phyloP scores from a whole-genome alignment of 1,139 yeast species.

The Geotrichum citri-aurantii region DNA sequence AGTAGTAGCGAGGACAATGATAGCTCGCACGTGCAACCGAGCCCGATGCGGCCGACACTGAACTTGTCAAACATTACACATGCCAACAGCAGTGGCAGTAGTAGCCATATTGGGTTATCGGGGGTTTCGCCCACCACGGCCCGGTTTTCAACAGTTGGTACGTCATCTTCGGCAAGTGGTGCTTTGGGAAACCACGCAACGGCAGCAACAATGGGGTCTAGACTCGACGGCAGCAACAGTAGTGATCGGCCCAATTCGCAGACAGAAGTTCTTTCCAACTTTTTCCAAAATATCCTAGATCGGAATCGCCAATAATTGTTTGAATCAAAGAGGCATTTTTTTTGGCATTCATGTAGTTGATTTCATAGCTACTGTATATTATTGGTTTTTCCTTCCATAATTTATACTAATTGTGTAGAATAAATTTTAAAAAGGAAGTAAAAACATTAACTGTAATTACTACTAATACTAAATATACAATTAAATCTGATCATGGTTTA shows the following conservation, averaged over 20 bases:
- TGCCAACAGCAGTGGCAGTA: not conserved
- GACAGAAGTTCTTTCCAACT: constrained; percentile 30
- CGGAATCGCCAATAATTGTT: constrained; percentile 7
- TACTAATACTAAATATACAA: too few relatives aligned
- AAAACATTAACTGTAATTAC: too few relatives aligned
- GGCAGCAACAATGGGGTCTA: constrained; percentile 16
- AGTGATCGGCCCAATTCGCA: constrained; percentile 15
- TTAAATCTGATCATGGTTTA: too few relatives aligned
- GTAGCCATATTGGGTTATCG: not conserved
- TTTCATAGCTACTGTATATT: not conserved
- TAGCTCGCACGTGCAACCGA: not conserved
- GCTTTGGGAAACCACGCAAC: constrained; percentile 21
- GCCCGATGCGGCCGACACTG: not conserved
- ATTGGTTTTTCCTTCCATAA: not conserved
- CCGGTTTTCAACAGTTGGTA: not conserved
- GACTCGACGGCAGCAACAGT: not conserved
- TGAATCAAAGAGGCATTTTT: too few relatives aligned
- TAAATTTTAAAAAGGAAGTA: too few relatives aligned
- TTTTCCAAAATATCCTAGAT: constrained; percentile 30
- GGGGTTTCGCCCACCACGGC: constrained; percentile 1
- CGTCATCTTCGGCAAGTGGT: constrained; percentile 15
- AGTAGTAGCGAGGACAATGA: not conserved
- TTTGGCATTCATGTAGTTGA: too few relatives aligned
- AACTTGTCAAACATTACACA: not conserved
- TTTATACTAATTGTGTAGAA: too few relatives aligned